Conservation (phyloP, 345 rosid species). For the Arabidopsis suecica region DNA sequence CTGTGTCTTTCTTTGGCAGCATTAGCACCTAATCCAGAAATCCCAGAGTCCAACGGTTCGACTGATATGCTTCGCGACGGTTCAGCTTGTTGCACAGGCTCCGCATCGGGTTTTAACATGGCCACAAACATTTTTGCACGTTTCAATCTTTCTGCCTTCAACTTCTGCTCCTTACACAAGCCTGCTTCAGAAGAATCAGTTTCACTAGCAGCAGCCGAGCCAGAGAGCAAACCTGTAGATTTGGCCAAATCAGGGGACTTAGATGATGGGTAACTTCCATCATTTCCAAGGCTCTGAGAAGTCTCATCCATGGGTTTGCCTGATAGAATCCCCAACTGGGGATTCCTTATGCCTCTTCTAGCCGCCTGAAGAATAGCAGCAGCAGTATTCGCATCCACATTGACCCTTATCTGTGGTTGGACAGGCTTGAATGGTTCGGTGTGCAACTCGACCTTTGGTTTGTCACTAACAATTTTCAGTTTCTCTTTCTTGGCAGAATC, state of each 20-base stretch:
- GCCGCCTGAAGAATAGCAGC: conserved; percentile 98
- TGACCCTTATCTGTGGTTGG: conserved; percentile 59
- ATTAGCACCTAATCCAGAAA: conserved; percentile 55
- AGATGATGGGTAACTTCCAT: conserved; percentile 51
- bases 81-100: conserved; percentile 60
- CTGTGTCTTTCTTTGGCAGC: conserved; percentile 58
- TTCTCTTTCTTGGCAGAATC: conserved; percentile 77
- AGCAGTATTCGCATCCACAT: conserved; percentile 75
- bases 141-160: conserved; percentile 91
- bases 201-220: conserved; percentile 62
- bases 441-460: conserved; percentile 65
- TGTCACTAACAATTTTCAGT: conserved; percentile 76
- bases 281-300: conserved; percentile 51
- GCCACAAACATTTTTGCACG: conserved; percentile 95
- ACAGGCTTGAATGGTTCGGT: conserved; percentile 59
- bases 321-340: conserved; percentile 60
- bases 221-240: conserved; percentile 49
- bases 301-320: conserved; percentile 47
- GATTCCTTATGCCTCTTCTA: conserved; percentile 81
- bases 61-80: conserved; percentile 55
- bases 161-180: conserved; percentile 74
- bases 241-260: conserved; percentile 40
- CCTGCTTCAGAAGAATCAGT: conserved; percentile 74
- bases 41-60: conserved; percentile 57
- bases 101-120: conserved; percentile 67